These are phyloP conservation scores for Neoboletus subvelutipes DNA, from an alignment of 768 basidiomycete genomes.

Conservation along the genomic window DNA sequence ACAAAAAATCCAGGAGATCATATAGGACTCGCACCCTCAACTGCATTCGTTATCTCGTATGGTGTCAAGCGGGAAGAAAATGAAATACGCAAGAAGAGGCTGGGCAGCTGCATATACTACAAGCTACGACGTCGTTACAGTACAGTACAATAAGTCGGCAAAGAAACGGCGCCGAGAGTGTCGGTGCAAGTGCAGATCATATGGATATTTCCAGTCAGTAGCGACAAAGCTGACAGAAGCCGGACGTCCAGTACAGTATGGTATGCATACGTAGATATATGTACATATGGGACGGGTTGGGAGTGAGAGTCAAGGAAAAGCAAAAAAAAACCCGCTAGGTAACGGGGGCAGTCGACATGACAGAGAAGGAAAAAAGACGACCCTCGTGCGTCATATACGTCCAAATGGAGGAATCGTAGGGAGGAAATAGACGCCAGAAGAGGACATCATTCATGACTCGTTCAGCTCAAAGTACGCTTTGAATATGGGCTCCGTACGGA, in stretches of 20 bases:
- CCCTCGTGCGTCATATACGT: not conserved
- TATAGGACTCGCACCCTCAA: not conserved
- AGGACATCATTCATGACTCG: slow-evolving; percentile 35
- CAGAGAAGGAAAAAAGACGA: not conserved
- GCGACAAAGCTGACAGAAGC: not conserved
- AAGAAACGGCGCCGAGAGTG: not conserved
- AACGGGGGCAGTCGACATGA: not conserved
- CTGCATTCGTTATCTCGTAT: not conserved
- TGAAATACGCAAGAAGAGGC: not conserved
- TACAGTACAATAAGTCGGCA: slow-evolving; percentile 23
- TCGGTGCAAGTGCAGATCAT: not conserved
- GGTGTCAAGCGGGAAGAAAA: slow-evolving; percentile 1
- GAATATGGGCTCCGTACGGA: slow-evolving; percentile 88
- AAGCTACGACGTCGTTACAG: not conserved
- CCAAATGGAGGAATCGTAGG: not conserved
- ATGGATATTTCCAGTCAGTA: slow-evolving; percentile 3
- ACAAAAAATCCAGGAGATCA: too few species aligned
- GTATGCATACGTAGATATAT: slow-evolving; percentile 15
- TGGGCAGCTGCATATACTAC: slow-evolving; percentile 20
- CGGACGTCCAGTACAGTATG: slow-evolving; percentile 4
- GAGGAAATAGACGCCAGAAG: not conserved
- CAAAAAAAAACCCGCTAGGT: not conserved
- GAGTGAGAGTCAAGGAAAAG: not conserved
- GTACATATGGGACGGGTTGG: slow-evolving; percentile 1
- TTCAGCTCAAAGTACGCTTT: slow-evolving; percentile 80